phyloP scores from a whole-genome alignment of 495 filamentous ascomycete genomes.

The Xylaria venustula region DNA sequence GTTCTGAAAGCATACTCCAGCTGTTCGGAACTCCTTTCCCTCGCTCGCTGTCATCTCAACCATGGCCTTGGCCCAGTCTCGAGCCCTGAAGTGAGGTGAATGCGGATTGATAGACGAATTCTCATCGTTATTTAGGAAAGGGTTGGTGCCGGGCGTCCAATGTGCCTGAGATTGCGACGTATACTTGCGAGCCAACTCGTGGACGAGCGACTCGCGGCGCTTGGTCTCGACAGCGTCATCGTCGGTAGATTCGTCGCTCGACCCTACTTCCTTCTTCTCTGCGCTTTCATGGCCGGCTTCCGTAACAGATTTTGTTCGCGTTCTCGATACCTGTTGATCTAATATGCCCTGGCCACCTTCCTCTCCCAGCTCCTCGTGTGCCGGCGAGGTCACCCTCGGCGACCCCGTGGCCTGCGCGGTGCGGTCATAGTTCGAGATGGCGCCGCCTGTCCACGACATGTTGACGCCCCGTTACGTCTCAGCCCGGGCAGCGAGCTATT shows the following conservation, averaged over 20 bases:
- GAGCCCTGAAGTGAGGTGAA: conserved; percentile 51
- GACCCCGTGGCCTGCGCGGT: conserved; percentile 37
- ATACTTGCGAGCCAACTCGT: conserved; percentile 44
- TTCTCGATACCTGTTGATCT: conserved; percentile 1
- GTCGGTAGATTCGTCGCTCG: conserved; percentile 34
- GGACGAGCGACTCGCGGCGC: conserved; percentile 44
- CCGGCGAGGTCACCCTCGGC: conserved; percentile 11
- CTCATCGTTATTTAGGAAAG: conserved; percentile 35
- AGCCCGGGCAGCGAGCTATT: neutral
- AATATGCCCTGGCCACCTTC: neutral
- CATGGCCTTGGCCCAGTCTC: conserved; percentile 56
- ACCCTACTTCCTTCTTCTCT: conserved; percentile 15
- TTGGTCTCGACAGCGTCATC: conserved; percentile 40
- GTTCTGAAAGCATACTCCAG: conserved; percentile 58
- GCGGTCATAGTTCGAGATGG: conserved; percentile 46
- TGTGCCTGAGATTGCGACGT: conserved; percentile 42
- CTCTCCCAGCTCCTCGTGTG: conserved; percentile 16
- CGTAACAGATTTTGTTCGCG: conserved; percentile 35
- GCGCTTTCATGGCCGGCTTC: conserved; percentile 32
- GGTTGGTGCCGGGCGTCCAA: conserved; percentile 30
- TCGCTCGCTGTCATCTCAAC: conserved; percentile 44
- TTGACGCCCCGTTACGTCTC: conserved; percentile 15
- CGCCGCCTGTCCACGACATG: conserved; percentile 44
- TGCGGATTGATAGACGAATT: conserved; percentile 52
- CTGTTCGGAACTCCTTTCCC: conserved; percentile 46